Base-by-base conservation (phyloP, 2,329 filamentous ascomycete species). In the Colletotrichum sp. region DNA sequence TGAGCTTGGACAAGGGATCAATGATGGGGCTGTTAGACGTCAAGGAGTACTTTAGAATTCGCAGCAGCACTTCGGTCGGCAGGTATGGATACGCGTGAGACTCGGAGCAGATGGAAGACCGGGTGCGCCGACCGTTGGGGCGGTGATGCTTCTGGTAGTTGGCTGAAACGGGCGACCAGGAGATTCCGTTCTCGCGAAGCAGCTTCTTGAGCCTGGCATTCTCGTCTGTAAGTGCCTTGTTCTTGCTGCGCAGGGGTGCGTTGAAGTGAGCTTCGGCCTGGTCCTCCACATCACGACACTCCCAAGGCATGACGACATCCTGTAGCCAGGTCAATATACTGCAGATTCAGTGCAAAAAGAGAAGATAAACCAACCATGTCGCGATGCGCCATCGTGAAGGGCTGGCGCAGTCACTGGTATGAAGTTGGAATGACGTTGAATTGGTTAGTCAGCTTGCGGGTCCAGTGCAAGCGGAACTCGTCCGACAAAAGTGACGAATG, bases 221-320 rank as follows among this genome's bases (percentile, higher is more conserved):
- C 80, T 91, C 89, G 21, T 89, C 87, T 16, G 83, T 77, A 5
- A 91, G 84, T 65, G 83, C 81, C 77, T 85, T 84, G 67, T 89
- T 89, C 78, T 86, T 84, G 71, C 81, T 82, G 32, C 88, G 88
- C n/a, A 89, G 82, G 36, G 89, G 89, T 36, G 86, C 82, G 36
- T 89, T 87, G 80, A 88, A 90, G 64, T 85, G 84, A 44, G 83
- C 81, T 81, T 87, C 87, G 64, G 89, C 88, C 81, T 87, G 85
- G 34, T 91, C 89, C 75, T 89, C 85, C 79, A 87, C 88, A 78
- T 91, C 89, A 70, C 89, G 88, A 72, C 87, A 88, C 79, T 91
- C 89, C 87, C 87, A 89, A 6, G 89, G 86, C 64, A 84, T 49
- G 44, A 49, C 85, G 39, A 82, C 78, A 24, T 80, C 79, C 83